Evolutionary conservation across 2,329 filamentous ascomycete species (phyloP).

Genomic region (Tolypocladium ophioglossoides): DNA sequence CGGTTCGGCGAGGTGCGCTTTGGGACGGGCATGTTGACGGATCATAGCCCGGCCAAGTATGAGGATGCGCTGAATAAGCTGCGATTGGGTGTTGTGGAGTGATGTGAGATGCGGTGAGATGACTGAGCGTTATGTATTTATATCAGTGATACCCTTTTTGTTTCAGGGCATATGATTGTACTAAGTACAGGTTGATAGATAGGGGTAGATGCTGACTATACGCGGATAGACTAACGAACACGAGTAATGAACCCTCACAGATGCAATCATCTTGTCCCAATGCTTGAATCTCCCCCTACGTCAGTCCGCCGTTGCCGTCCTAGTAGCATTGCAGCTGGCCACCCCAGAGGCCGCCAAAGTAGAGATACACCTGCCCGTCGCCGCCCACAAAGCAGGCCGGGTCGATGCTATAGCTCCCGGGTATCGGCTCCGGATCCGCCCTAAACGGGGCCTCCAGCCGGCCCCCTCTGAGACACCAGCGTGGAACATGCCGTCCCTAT

Average conservation of each 20-base stretch:
- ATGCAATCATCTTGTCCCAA: neutral
- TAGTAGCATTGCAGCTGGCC: too few relatives aligned
- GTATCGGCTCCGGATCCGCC: too few relatives aligned
- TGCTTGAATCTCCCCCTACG: neutral
- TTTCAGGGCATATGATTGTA: neutral
- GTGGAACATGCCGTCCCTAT: too few relatives aligned
- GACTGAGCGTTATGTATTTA: neutral
- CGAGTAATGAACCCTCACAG: neutral
- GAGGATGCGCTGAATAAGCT: conserved; percentile 58
- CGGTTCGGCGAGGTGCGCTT: conserved; percentile 62
- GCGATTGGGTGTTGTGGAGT: conserved; percentile 32
- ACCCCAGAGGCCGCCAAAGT: too few relatives aligned
- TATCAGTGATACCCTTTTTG: neutral
- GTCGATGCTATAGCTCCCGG: too few relatives aligned
- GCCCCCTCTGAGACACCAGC: too few relatives aligned
- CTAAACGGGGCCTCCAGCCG: too few relatives aligned
- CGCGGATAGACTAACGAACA: neutral
- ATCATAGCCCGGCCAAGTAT: conserved; percentile 67
- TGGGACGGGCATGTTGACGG: conserved; percentile 61
- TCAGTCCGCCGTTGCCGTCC: neutral
- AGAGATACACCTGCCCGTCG: too few relatives aligned
- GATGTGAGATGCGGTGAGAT: neutral
- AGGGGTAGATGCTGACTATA: neutral
- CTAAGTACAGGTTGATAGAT: neutral
- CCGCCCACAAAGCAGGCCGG: too few relatives aligned